Percentiles rank a stretch among this genome's conserved stretches.
These are phyloP conservation scores for Rhinocladiella mackenziei DNA, from an alignment of 2,329 filamentous ascomycete genomes.

Conservation along the genomic window DNA sequence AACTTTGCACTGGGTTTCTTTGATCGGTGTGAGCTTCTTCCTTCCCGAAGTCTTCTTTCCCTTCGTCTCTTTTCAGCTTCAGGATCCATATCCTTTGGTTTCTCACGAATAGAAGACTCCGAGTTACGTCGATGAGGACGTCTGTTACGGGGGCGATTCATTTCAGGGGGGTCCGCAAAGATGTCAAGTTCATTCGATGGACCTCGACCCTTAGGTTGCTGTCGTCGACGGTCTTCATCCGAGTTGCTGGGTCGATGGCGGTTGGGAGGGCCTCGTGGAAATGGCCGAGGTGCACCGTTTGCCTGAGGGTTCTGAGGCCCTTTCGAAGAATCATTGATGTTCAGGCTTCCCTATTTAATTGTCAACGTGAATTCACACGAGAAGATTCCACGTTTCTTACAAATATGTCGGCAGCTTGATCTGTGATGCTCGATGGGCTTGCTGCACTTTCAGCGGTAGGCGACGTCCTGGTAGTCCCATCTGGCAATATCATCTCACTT, in stretches of 20 bases:
- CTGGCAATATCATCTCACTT: slow-evolving; percentile 30
- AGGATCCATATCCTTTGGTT: slow-evolving; percentile 45
- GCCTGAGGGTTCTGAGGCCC: slow-evolving; percentile 28
- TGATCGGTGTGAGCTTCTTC: slow-evolving; percentile 37
- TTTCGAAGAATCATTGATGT: slow-evolving; percentile 16
- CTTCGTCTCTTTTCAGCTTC: slow-evolving; percentile 50
- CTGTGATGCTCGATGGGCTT: slow-evolving; percentile 5
- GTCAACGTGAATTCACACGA: slow-evolving; percentile 4
- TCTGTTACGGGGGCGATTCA: slow-evolving; percentile 39
- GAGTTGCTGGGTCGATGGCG: slow-evolving; percentile 36
- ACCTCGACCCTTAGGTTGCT: slow-evolving; percentile 37
- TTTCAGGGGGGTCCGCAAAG: slow-evolving; percentile 45
- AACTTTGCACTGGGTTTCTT: slow-evolving; percentile 44
- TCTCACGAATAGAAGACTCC: slow-evolving; percentile 58
- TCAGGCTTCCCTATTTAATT: slow-evolving; percentile 10
- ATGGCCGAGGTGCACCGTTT: slow-evolving; percentile 27
- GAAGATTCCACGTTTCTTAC: slow-evolving; percentile 9
- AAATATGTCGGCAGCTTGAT: slow-evolving; percentile 21
- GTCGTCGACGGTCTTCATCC: slow-evolving; percentile 31
- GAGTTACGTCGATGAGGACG: slow-evolving; percentile 58
- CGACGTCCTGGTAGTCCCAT: slow-evolving; percentile 13
- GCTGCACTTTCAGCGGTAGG: neutral
- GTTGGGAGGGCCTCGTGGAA: slow-evolving; percentile 26
- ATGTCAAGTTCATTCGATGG: slow-evolving; percentile 42
- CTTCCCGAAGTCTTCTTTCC: slow-evolving; percentile 47